A percentile compares a stretch with the other conserved stretches of the same genome.
Conservation (phyloP, 495 filamentous ascomycete genomes). For the Melanomma pulvis-pyrius region DNA sequence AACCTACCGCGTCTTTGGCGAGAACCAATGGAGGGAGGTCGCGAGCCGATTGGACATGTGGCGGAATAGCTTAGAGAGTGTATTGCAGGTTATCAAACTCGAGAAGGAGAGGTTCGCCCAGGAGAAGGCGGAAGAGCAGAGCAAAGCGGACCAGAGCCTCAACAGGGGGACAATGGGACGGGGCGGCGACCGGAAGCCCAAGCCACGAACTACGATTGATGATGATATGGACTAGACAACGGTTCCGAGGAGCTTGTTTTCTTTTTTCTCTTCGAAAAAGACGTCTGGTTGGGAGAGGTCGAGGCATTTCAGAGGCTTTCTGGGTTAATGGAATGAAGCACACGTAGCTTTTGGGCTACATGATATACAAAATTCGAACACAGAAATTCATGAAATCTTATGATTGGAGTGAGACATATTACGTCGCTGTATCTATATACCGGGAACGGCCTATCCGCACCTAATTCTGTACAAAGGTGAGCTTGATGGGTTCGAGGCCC, state of each 20-base stretch:
- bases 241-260: neutral
- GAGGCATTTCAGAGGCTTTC: neutral
- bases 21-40: constrained; percentile 97
- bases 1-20: constrained; percentile 92
- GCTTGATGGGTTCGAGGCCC: constrained; percentile 45
- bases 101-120: constrained; percentile 70
- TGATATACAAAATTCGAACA: neutral
- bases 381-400: neutral
- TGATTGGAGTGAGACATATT: neutral
- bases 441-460: neutral
- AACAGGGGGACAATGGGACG: constrained; percentile 49
- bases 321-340: constrained; percentile 7
- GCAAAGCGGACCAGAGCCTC: constrained; percentile 61
- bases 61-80: constrained; percentile 74
- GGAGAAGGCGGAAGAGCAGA: constrained; percentile 62
- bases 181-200: constrained; percentile 6
- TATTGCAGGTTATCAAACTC: constrained; percentile 71
- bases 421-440: neutral
- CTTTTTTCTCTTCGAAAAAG: constrained; percentile 1
- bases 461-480: constrained; percentile 19
- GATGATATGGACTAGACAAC: constrained; percentile 36
- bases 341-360: neutral
- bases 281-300: neutral
- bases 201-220: constrained; percentile 28
- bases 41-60: constrained; percentile 86